Percentiles rank a stretch among this genome's conserved stretches.
These are phyloP conservation scores for Pseudotsuga menziesii DNA, from an alignment of 75 land plant genomes.

Conservation along the genomic window DNA sequence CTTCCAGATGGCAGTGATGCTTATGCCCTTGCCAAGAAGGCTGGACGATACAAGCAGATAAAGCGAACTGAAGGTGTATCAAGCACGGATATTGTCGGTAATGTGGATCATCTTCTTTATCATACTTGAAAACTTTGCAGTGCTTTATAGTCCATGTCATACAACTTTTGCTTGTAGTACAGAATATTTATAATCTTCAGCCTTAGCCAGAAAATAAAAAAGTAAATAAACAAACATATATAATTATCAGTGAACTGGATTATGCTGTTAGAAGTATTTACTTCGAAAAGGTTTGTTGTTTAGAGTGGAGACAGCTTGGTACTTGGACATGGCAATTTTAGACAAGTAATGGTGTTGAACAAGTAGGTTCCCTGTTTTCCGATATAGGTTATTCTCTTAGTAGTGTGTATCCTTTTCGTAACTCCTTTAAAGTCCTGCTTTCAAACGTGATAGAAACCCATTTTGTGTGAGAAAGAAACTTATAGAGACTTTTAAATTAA, in stretches of 20 bases:
- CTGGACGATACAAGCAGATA: constrained; percentile 94
- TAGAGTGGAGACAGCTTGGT: not conserved
- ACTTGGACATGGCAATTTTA: not conserved
- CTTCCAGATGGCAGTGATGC: constrained; percentile 98
- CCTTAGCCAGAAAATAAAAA: not conserved
- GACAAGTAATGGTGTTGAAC: not conserved
- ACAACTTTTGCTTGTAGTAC: not conserved
- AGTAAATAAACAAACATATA: no score
- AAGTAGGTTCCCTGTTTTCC: not conserved
- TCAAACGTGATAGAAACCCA: no score
- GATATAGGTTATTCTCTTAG: not conserved
- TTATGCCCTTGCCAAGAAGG: constrained; percentile 91
- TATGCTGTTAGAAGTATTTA: not conserved
- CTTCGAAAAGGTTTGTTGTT: not conserved
- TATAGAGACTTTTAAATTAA: not conserved
- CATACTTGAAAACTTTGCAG: constrained; percentile 4
- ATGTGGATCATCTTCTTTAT: not conserved
- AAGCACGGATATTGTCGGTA: constrained; percentile 99
- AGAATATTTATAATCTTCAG: not conserved
- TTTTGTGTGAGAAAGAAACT: not conserved
- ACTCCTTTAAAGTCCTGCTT: no score
- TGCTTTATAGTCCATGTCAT: not conserved
- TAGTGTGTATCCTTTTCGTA: not conserved
- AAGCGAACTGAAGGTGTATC: constrained; percentile 97
- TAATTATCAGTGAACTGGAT: not conserved